Evolutionary conservation across 805 yeast species (phyloP).

Genomic region (Teunomyces atbi): DNA sequence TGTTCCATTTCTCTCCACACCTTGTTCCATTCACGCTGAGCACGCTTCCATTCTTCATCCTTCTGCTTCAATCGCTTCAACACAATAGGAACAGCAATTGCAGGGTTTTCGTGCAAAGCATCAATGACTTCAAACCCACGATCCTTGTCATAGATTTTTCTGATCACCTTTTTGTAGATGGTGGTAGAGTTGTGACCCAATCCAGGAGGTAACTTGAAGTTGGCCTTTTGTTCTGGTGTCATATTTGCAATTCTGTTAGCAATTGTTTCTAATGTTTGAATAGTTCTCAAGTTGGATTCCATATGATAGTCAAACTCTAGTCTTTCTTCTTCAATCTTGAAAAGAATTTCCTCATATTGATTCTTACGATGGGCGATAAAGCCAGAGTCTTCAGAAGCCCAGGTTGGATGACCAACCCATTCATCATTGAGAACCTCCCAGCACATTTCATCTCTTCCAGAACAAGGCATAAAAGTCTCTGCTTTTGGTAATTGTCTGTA

Average conservation of each 20-base stretch:
- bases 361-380: constrained; percentile 98
- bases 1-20: constrained; percentile 99
- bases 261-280: constrained; percentile 92
- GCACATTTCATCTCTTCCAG: constrained; percentile 98
- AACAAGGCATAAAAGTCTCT: constrained; percentile 95
- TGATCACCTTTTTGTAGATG: constrained; percentile 87
- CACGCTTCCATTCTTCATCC: constrained; percentile 98
- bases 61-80: constrained; percentile 91
- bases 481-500: constrained; percentile 90
- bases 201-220: constrained; percentile 87
- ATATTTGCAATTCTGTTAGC: constrained; percentile 91
- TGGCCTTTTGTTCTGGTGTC: constrained; percentile 85
- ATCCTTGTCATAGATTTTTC: constrained; percentile 90
- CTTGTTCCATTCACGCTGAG: constrained; percentile 98
- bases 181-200: constrained; percentile 89
- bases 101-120: constrained; percentile 93
- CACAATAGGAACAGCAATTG: constrained; percentile 91
- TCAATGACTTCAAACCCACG: constrained; percentile 95
- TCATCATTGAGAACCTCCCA: constrained; percentile 98
- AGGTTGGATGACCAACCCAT: constrained; percentile 99
- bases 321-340: constrained; percentile 97
- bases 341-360: constrained; percentile 93
- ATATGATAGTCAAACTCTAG: constrained; percentile 95
- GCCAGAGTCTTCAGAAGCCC: constrained; percentile 99
- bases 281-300: constrained; percentile 92